Base-by-base conservation (phyloP, 176 grass and related monocot species). In the Eleusine coracana region DNA sequence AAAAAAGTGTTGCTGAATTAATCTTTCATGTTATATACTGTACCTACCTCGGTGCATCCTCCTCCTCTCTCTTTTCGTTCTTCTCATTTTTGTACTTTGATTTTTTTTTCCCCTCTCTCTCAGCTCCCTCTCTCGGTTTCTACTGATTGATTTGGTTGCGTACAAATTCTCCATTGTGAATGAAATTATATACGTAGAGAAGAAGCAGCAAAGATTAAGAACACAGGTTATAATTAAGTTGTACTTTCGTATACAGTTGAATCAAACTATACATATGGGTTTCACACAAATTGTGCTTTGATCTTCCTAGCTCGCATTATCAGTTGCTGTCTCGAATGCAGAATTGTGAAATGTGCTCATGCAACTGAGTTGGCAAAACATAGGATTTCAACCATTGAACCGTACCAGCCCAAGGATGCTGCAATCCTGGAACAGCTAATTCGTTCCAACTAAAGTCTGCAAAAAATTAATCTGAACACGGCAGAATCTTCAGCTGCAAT, bases 1-100 rank as follows among this genome's bases (percentile, higher is more conserved):
- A 80, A 86, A 86, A 86, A 56, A 83, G 49, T 39, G 66, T 29
- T 59, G 68, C 11, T 58, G 39, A 38, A 72, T 31, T 77, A 59
- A 86, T 86, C 68, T 25, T 75, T 15, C 2, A 54, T 70, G 55
- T 21, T 69, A 38, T 21, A 17, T 17, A 21, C 25, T 34, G 31
- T 34, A 34, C 31, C 31, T 34, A 56, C 54, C 54, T 56, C 54
- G 18, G 18, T 21, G 54, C 54, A 5, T 21, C 23, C 12, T 23
- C 16, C 11, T 23, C 11, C 7, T 20, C 63, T 27, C 13, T 46
- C 48, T 70, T 78, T 2, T 0, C 38, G 46, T 69, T 14, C 5
- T 59, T 29, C 16, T 7, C 69, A 38, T 4, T 34, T 21, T 48
- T 85, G 39, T 77, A 48, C 29, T 0, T 45, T 59, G 10, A 58